Evolutionary conservation across 768 basidiomycete genomes (phyloP), one percentile per base, ranked within the genome.

Genomic region (Heimioporus sp.): DNA sequence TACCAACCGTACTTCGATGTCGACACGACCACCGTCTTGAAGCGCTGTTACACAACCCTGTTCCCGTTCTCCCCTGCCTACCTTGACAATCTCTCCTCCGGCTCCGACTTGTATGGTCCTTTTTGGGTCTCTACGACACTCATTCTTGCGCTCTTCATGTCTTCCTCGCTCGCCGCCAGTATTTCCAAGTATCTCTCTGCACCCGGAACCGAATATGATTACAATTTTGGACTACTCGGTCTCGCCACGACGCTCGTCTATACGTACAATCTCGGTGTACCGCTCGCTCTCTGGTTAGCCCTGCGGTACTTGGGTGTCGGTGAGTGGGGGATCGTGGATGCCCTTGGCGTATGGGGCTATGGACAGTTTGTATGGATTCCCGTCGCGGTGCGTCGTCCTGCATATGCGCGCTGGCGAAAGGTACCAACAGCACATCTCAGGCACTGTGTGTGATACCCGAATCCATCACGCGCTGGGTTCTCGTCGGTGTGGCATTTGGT

Each of bases 51-150:
- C 66, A 79, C 79, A 15, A 91, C 90, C 0, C 73, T 92, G 48
- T 80, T 88, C n/a, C 89, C 89, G n/a, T 78, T 78, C 28, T 79
- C 84, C 30, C 71, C 81, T 4, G 78, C 80, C 39, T 91, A 83
- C 63, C 76, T 83, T 46, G 74, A 83, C 5, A 79, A 76, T 48
- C 87, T 87, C 39, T 77, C 85, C 38, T 66, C 77, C 15, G 64
- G 66, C 10, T 58, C 58, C 37, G 89, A 91, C 65, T 80, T 91
- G 37, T 88, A 90, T 65, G 95, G 95, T 0, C 94, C 96, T 2
- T 98, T 99, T 75, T 99, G 96, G 96, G 92, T 95, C 1, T 80
- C 97, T 35, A 96, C 94, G 2, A 98, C 96, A 1, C 83, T 99
- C 55, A 87, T 97, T 40, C 92, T 98, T 65, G 79, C 87, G 0